Evolutionary conservation across 257 asterid genomes (phyloP).

Genomic region (Nicotiana attenuata): DNA sequence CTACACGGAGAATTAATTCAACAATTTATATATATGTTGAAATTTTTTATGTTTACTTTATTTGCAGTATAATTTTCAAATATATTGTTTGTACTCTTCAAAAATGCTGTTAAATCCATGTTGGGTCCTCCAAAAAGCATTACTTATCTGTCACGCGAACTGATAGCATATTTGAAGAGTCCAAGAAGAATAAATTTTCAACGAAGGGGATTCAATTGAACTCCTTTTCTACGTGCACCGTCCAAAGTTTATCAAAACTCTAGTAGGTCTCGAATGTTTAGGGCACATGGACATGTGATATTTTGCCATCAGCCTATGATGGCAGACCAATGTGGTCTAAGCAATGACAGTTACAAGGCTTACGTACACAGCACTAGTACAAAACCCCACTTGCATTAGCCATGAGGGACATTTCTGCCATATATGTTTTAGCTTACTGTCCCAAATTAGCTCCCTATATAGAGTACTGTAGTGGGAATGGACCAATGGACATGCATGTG

Average conservation of each 20-base stretch:
- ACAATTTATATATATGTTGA: background rate
- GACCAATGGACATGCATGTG: background rate
- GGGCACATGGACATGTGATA: background rate
- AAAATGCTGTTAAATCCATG: too few relatives aligned
- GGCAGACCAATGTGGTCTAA: background rate
- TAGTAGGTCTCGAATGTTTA: background rate
- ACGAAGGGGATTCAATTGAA: background rate
- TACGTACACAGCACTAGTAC: slow-evolving; percentile 3
- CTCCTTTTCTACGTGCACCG: background rate
- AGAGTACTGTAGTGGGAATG: background rate
- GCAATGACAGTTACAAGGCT: slow-evolving; percentile 12
- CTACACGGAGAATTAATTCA: background rate
- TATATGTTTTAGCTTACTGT: background rate
- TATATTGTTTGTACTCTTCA: too few relatives aligned
- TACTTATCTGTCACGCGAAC: too few relatives aligned
- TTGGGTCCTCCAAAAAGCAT: too few relatives aligned
- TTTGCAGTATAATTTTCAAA: background rate
- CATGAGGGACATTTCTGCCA: background rate
- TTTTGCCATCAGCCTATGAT: background rate
- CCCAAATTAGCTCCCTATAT: background rate
- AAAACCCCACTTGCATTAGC: slow-evolving; percentile 9
- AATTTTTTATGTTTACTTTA: background rate
- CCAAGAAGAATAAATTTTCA: too few relatives aligned
- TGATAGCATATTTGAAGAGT: too few relatives aligned
- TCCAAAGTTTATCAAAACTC: background rate